Percentiles rank a stretch among this genome's conserved stretches.
phyloP scores from a whole-genome alignment of 116 monocot species.

The Phalaenopsis hybrid region DNA sequence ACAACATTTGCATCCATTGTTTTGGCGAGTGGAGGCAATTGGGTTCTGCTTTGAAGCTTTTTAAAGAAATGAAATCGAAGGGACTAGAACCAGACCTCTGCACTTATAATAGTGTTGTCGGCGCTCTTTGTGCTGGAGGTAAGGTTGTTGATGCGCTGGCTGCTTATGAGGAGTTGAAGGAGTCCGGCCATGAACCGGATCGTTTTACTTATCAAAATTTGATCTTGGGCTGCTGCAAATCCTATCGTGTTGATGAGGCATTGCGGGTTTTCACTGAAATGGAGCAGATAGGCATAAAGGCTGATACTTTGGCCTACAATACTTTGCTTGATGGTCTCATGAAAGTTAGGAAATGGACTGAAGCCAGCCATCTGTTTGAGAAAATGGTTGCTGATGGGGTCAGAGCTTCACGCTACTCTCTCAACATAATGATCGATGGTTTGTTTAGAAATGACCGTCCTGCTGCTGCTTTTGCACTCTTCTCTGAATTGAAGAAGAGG shows the following conservation, averaged over 20 bases:
- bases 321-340: constrained; percentile 65
- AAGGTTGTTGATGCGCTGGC: constrained; percentile 37
- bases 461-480: constrained; percentile 50
- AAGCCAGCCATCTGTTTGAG: constrained; percentile 77
- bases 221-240: constrained; percentile 52
- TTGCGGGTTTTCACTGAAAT: constrained; percentile 54
- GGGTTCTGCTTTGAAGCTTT: constrained; percentile 32
- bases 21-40: constrained; percentile 55
- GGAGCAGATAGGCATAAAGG: constrained; percentile 31
- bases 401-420: constrained; percentile 45
- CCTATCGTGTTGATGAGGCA: constrained; percentile 49
- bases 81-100: constrained; percentile 42
- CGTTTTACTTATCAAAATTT: constrained; percentile 52
- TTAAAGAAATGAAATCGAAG: constrained; percentile 46
- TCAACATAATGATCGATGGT: constrained; percentile 85
- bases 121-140: constrained; percentile 40
- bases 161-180: constrained; percentile 65
- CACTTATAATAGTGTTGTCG: constrained; percentile 60
- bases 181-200: constrained; percentile 50
- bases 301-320: constrained; percentile 61
- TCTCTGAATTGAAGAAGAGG: constrained; percentile 69
- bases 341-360: constrained; percentile 61
- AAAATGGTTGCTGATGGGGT: constrained; percentile 77
- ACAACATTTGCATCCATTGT: constrained; percentile 52
- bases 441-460: constrained; percentile 58